phyloP scores from a whole-genome alignment of 305 asterid species.

The Fraxinus ornus region DNA sequence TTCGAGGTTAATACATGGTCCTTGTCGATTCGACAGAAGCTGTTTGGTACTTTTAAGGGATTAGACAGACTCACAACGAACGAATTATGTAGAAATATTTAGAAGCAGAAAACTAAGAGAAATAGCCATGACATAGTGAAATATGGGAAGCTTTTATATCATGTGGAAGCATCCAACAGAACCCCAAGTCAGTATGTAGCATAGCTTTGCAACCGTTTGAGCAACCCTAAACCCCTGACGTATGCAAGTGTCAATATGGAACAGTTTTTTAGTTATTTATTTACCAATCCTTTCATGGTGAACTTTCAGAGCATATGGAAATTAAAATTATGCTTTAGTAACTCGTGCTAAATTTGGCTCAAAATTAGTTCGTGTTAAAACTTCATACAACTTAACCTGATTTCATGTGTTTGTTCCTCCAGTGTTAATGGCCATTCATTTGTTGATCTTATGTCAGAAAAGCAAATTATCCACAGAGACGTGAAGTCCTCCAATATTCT shows the following conservation, averaged over 20 bases:
- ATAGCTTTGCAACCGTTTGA: neutral
- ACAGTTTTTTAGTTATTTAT: neutral
- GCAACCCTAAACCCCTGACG: neutral
- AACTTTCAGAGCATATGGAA: neutral
- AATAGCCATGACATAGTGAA: neutral
- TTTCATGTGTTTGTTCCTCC: neutral
- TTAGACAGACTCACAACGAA: neutral
- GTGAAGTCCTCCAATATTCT: slow-evolving; percentile 95
- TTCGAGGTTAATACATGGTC: neutral
- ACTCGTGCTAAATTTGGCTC: neutral
- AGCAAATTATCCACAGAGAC: slow-evolving; percentile 97
- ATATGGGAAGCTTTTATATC: neutral
- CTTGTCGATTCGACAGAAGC: neutral
- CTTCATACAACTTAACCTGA: neutral
- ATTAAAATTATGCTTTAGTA: neutral
- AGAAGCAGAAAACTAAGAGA: neutral
- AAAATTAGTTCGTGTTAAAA: neutral
- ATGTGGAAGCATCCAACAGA: neutral
- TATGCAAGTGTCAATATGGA: neutral
- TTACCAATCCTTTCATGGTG: neutral
- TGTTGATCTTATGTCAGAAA: slow-evolving; percentile 46
- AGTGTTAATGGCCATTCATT: slow-evolving; percentile 13
- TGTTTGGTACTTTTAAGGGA: neutral
- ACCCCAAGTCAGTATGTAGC: neutral
- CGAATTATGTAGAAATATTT: neutral